Evolutionary conservation across 169 alveolate genomes (phyloP).

Genomic region (Amoebophrya sp.): DNA sequence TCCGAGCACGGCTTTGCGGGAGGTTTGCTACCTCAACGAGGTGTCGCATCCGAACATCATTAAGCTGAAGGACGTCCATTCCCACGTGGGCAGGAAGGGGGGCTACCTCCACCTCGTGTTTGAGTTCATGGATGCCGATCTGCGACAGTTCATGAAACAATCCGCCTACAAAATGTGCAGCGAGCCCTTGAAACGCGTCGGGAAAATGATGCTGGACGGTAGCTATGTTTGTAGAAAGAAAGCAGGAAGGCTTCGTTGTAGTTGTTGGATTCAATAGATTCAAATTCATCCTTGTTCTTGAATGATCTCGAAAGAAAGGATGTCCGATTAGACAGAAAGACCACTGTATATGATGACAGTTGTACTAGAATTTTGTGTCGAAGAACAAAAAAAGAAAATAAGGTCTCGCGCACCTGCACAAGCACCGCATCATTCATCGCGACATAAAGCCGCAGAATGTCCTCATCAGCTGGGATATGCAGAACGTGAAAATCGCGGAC

Average conservation of each 20-base stretch:
- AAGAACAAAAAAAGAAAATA: too few species aligned
- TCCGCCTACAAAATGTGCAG: not conserved
- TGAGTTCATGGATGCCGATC: not conserved
- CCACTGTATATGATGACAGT: too few species aligned
- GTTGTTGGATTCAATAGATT: too few species aligned
- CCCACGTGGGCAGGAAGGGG: not conserved
- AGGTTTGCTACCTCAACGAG: not conserved
- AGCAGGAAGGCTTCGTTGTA: too few species aligned
- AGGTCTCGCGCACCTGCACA: too few species aligned
- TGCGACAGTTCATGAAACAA: not conserved
- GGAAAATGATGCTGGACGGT: conserved; percentile 1
- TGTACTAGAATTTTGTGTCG: too few species aligned
- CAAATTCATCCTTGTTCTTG: too few species aligned
- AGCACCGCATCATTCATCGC: not conserved
- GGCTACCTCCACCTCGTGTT: not conserved
- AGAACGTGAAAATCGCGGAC: conserved; percentile 35
- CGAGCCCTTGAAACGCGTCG: not conserved
- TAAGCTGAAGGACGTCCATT: not conserved
- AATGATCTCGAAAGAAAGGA: too few species aligned
- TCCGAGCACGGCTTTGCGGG: not conserved
- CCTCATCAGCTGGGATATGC: not conserved
- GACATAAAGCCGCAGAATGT: not conserved
- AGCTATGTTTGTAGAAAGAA: too few species aligned
- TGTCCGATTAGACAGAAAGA: too few species aligned
- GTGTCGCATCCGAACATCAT: not conserved